A percentile compares a stretch with the other conserved stretches of the same genome.
Evolutionary conservation across 2,329 filamentous ascomycete species (phyloP).

Genomic region (Exophiala xenobiotica): DNA sequence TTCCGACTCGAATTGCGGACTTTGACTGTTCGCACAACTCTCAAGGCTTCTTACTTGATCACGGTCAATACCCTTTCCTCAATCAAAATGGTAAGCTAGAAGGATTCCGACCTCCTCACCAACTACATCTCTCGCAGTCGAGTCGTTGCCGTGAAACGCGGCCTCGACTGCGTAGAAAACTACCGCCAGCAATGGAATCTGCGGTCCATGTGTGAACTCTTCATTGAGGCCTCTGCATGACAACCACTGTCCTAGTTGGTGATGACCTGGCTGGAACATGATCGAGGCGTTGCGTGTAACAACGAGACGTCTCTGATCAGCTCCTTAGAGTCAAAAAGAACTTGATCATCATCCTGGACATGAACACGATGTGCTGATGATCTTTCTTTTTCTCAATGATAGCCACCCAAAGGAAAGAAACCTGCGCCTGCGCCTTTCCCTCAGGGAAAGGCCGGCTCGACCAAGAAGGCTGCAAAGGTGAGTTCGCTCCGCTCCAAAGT

Average conservation of each 20-base stretch:
- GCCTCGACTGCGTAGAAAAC: constrained; percentile 4
- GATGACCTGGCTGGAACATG: constrained; percentile 24
- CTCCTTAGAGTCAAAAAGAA: constrained; percentile 86
- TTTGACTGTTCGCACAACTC: neutral
- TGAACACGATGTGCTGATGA: constrained; percentile 80
- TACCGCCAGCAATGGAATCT: constrained; percentile 15
- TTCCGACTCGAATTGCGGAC: neutral
- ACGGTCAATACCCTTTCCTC: neutral
- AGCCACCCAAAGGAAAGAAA: constrained; percentile 99
- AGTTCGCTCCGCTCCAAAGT: constrained; percentile 12
- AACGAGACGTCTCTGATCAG: constrained; percentile 10
- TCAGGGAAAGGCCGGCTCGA: constrained; percentile 78
- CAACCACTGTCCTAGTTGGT: constrained; percentile 11
- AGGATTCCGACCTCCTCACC: constrained; percentile 4
- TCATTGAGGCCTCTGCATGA: constrained; percentile 20
- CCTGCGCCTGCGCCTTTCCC: constrained; percentile 95
- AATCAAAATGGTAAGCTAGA: constrained; percentile 27
- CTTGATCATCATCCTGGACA: constrained; percentile 53
- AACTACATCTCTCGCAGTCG: neutral
- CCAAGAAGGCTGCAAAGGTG: constrained; percentile 97
- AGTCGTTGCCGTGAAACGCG: constrained; percentile 3
- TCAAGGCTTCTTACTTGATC: neutral
- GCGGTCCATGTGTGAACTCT: constrained; percentile 20
- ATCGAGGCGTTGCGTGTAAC: constrained; percentile 1
- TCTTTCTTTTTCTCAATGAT: constrained; percentile 99